Conservation (phyloP, 805 yeast species). For the Spencermartinsiella europaea region DNA sequence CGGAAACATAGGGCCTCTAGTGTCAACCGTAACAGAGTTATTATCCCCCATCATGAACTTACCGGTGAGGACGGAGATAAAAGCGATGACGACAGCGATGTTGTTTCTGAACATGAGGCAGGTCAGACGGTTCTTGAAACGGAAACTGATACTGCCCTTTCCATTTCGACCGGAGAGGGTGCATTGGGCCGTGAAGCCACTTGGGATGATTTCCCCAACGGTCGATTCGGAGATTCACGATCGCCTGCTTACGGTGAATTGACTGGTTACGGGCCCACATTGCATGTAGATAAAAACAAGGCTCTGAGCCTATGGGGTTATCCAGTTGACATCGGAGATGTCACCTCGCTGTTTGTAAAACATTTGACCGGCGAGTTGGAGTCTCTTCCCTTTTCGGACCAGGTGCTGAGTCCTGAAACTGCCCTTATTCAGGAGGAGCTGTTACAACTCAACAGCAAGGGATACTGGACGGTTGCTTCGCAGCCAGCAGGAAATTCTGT, state of each 20-base stretch:
- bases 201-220: slow-evolving; percentile 97
- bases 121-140: slow-evolving; percentile 10
- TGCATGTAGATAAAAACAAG: slow-evolving; percentile 64
- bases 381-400: slow-evolving; percentile 88
- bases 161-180: slow-evolving; percentile 81
- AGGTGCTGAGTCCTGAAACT: slow-evolving; percentile 82
- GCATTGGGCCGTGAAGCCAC: slow-evolving; percentile 82
- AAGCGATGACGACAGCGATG: slow-evolving; percentile 3
- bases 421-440: slow-evolving; percentile 89
- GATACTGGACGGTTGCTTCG: slow-evolving; percentile 84
- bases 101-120: slow-evolving; percentile 39
- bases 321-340: slow-evolving; percentile 56
- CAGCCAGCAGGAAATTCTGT: slow-evolving; percentile 91
- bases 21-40: slow-evolving; percentile 38
- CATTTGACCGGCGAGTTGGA: slow-evolving; percentile 72
- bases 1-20: slow-evolving; percentile 5
- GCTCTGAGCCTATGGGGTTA: slow-evolving; percentile 78
- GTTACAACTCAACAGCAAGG: slow-evolving; percentile 66
- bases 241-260: slow-evolving; percentile 98
- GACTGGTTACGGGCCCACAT: slow-evolving; percentile 92
- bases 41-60: slow-evolving; percentile 31
- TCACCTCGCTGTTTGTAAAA: slow-evolving; percentile 60
- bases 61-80: slow-evolving; percentile 5
- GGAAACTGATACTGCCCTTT: slow-evolving; percentile 44
- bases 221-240: slow-evolving; percentile 90